Evolutionary conservation across 2,329 filamentous ascomycete species (phyloP), one percentile per base, ranked within the genome.

Genomic region (Aspergillus sp.): DNA sequence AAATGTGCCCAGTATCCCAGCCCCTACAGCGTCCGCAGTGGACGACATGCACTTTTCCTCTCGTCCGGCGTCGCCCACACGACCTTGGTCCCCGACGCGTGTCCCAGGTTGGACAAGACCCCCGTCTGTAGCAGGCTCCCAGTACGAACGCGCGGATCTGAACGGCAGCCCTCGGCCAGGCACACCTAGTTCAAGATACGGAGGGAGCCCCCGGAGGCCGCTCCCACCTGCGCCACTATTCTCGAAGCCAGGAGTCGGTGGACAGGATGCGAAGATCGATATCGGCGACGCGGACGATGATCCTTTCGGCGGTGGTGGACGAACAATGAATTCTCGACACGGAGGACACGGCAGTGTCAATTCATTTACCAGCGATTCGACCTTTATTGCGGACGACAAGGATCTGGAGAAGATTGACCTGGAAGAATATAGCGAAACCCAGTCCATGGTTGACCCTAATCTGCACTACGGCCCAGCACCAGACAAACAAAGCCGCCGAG

Each of bases 151-250:
- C 0, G 84, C 89, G 23, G 93, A 97, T 69, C 79, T 98, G 62
- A 94, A 98, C 71, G 95, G 95, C 53, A 93, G 87, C 64, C 93
- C 95, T 7, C 83, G 95, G 61, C 94, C 95, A 1, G 94, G 94
- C 5, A 97, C 94, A 0, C 93, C 94, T 1, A 93, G 93, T 0
- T 94, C 92, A 2, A 85, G 88, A 74, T 97, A 98, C 75, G 91
- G 93, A 22, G 91, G 93, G 3, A 96, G 92, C 72, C 92, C 93
- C 11, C 87, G 92, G 68, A 86, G 94, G 59, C 94, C 94, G 3
- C 82, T 98, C 34, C 95, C 95, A 3, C 92, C 93, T 0, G 92
- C 93, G 31, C 95, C 95, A 4, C 82, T 97, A 8, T 98, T 97
- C 72, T 86, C 90, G 2, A 82, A 79, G 8, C 81, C 83, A 4